Base-by-base conservation (phyloP, 2,329 filamentous ascomycete species). In the Decorospora gaudefroyi region DNA sequence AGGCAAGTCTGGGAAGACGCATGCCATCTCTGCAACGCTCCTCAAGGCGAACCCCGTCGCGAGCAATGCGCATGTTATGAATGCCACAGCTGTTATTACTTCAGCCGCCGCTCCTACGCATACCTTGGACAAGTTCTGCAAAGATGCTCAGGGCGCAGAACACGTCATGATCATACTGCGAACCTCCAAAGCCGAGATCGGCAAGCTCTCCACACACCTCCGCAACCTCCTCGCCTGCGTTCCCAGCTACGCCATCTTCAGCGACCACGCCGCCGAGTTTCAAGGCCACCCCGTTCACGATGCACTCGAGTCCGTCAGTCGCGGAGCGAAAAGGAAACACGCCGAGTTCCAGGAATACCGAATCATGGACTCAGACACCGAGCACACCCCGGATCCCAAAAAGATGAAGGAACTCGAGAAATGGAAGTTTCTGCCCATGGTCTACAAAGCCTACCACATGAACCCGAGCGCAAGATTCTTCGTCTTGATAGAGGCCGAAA, bases 401-500 rank as follows among this genome's bases (percentile, higher is more conserved):
- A 78, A 59, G 76, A 76, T 48, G 65, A 75, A 7, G 72, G 73
- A 42, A 72, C 74, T 82, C 25, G 79, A 82, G 51, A 81, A 81
- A 53, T 82, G 78, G 78, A 82, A 81, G 59, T 78, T 79, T 50
- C 64, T 82, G 13, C 78, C 78, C 5, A 76, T 81, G 70, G 74
- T 78, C 2, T 76, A 79, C 53, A 74, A 76, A 53, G 72, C 78
- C 0, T 69, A 75, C 28, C 59, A 61, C 15, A 51, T 71, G 48
- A 58, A 55, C 2, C 65, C 67, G 6, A 28, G 50, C 8, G 51
- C 52, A 15, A 53, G 45, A 6, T 70, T 67, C 43, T 65, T 63
- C 45, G 39, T 68, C 29, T 69, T 71, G 56, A 64, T 71, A 27
- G 66, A 70, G 16, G 55, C 64, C 6, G 64, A 70, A 29, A 70